phyloP scores from a whole-genome alignment of 2,329 filamentous ascomycete genomes.

The Cladophialophora yegresii region DNA sequence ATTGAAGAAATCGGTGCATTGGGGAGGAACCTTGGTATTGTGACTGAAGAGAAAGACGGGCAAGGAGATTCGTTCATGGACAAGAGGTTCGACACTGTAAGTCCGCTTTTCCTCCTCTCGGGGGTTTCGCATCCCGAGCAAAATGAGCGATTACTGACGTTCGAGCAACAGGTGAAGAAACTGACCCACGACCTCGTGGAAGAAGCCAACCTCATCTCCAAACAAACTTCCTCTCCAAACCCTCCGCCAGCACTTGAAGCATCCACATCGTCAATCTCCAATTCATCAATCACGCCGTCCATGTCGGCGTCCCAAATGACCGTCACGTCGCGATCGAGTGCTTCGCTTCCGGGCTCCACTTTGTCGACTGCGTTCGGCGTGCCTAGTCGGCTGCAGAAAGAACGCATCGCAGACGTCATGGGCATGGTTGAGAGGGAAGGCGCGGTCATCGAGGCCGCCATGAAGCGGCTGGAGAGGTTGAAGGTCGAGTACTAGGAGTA shows the following conservation, averaged over 20 bases:
- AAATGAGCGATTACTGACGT: background rate
- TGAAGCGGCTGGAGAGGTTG: slow-evolving; percentile 33
- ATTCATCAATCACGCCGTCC: slow-evolving; percentile 19
- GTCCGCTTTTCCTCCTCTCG: slow-evolving; percentile 23
- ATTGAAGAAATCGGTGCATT: slow-evolving; percentile 47
- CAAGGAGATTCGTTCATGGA: slow-evolving; percentile 35
- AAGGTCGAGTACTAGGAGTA: slow-evolving; percentile 30
- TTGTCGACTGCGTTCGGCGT: slow-evolving; percentile 19
- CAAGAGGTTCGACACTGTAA: slow-evolving; percentile 46
- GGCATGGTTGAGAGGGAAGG: slow-evolving; percentile 53
- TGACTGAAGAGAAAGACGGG: slow-evolving; percentile 28
- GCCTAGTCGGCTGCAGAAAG: slow-evolving; percentile 45
- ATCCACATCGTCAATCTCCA: slow-evolving; percentile 19
- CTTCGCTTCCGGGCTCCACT: slow-evolving; percentile 3
- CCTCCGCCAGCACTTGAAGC: slow-evolving; percentile 11
- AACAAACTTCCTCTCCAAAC: slow-evolving; percentile 27
- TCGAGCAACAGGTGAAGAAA: slow-evolving; percentile 43
- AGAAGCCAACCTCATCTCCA: slow-evolving; percentile 43
- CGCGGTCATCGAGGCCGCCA: slow-evolving; percentile 36
- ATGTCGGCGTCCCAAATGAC: slow-evolving; percentile 27
- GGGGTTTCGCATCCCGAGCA: background rate
- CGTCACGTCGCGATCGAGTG: slow-evolving; percentile 37
- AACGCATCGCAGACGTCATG: slow-evolving; percentile 52
- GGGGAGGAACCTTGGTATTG: slow-evolving; percentile 42
- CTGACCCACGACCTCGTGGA: slow-evolving; percentile 44